These are phyloP conservation scores for Stephanodiscus minutulus DNA, from an alignment of 108 stramenopile species.

Conservation along the genomic window DNA sequence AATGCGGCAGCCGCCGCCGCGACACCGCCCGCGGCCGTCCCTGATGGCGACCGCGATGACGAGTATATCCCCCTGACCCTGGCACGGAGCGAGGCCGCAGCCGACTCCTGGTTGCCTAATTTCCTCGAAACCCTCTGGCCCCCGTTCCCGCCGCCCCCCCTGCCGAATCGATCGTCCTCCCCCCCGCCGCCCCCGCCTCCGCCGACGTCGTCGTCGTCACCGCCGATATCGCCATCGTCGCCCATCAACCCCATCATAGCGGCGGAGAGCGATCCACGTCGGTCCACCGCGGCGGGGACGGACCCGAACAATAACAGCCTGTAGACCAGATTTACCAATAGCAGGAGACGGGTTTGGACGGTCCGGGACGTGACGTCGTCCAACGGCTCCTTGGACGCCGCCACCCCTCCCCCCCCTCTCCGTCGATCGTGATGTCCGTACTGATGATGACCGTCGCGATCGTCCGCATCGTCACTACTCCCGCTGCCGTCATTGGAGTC, in stretches of 20 bases:
- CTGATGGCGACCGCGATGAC: no score
- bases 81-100: background rate
- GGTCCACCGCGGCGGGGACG: conserved; percentile 41
- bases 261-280: conserved; percentile 14
- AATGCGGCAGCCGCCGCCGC: no score
- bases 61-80: background rate
- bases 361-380: conserved; percentile 17
- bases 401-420: background rate
- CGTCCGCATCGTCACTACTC: background rate
- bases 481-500: background rate
- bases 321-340: conserved; percentile 45
- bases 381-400: background rate
- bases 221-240: background rate
- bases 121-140: no score
- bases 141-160: background rate
- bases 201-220: background rate
- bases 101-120: no score
- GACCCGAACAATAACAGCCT: conserved; percentile 41
- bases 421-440: background rate
- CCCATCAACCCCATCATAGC: conserved; percentile 39
- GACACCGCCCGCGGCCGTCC: no score
- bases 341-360: conserved; percentile 36
- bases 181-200: background rate
- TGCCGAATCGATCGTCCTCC: background rate
- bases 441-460: conserved; percentile 1